phyloP scores from a whole-genome alignment of 2,329 filamentous ascomycete genomes.

The Calonectria crousiana region DNA sequence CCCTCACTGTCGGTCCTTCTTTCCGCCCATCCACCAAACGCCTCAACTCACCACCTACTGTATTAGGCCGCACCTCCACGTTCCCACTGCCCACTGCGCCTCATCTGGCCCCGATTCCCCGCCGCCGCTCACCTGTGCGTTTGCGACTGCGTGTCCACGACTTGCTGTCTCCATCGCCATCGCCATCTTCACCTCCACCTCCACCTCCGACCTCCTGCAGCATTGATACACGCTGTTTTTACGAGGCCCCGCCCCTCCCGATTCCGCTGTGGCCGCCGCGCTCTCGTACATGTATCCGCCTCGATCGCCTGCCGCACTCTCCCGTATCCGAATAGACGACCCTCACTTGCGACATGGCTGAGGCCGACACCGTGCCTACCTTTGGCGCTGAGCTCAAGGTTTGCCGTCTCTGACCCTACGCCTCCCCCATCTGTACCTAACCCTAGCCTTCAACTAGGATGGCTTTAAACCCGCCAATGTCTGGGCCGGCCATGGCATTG shows the following conservation, averaged over 20 bases:
- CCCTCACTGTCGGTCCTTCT: conserved; percentile 25
- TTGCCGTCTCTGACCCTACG: conserved; percentile 41
- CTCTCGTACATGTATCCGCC: conserved; percentile 39
- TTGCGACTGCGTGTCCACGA: conserved; percentile 14
- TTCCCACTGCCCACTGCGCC: conserved; percentile 24
- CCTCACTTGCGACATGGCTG: conserved; percentile 71
- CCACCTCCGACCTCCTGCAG: conserved; percentile 6
- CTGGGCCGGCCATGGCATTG: conserved; percentile 91
- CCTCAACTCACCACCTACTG: conserved; percentile 41
- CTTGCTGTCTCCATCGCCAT: not conserved
- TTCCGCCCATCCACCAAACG: conserved; percentile 35
- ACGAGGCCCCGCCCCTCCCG: not conserved
- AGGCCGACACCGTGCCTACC: conserved; percentile 85
- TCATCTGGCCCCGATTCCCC: conserved; percentile 16
- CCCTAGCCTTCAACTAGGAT: conserved; percentile 70
- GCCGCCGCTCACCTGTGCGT: conserved; percentile 24
- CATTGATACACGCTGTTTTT: not conserved
- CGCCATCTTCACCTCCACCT: conserved; percentile 2
- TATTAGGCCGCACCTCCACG: conserved; percentile 24
- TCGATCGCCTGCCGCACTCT: conserved; percentile 34
- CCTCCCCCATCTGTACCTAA: not conserved
- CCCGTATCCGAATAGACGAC: conserved; percentile 34
- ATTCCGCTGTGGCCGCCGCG: conserved; percentile 10
- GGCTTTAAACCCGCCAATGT: conserved; percentile 94
- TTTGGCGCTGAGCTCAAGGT: conserved; percentile 97